Evolutionary conservation across 2,329 filamentous ascomycete genomes (phyloP).

Genomic region (Ophiostoma ips): DNA sequence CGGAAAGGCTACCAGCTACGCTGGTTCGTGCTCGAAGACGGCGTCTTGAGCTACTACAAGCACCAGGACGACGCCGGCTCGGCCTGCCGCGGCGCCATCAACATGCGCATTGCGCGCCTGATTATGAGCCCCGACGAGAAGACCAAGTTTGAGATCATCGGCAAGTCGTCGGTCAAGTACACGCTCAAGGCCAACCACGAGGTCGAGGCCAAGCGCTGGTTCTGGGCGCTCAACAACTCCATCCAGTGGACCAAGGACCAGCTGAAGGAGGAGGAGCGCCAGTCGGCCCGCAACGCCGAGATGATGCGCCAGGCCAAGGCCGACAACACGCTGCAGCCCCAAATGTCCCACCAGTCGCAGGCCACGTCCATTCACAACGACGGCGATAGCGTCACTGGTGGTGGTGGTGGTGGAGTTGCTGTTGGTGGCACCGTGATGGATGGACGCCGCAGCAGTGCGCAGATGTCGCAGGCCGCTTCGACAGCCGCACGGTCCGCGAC

Average conservation of each 20-base stretch:
- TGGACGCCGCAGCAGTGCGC: constrained; percentile 27
- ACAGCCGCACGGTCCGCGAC: constrained; percentile 23
- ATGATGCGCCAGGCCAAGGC: constrained; percentile 65
- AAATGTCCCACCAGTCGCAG: constrained; percentile 23
- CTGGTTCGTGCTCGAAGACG: constrained; percentile 97
- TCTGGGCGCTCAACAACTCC: constrained; percentile 96
- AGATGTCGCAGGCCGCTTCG: constrained; percentile 24
- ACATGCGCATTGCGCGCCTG: constrained; percentile 90
- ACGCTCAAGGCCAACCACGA: constrained; percentile 96
- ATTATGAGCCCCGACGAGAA: constrained; percentile 97
- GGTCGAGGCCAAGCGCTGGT: constrained; percentile 97
- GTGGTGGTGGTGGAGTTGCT: constrained; percentile 29
- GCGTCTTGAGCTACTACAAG: constrained; percentile 97
- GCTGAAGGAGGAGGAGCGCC: constrained; percentile 74
- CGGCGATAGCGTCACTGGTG: constrained; percentile 29
- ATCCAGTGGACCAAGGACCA: constrained; percentile 98
- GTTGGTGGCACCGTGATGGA: constrained; percentile 24
- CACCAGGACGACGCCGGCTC: constrained; percentile 95
- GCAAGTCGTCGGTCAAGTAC: constrained; percentile 97
- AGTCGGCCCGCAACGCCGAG: constrained; percentile 61
- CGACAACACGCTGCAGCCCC: constrained; percentile 4
- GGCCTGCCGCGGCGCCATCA: constrained; percentile 92
- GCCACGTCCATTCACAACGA: constrained; percentile 32
- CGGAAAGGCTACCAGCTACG: constrained; percentile 90
- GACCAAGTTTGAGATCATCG: constrained; percentile 92